A percentile compares a stretch with the other conserved stretches of the same genome.
These are phyloP conservation scores for Podospora sp. DNA, from an alignment of 495 filamentous ascomycete genomes.

Conservation along the genomic window DNA sequence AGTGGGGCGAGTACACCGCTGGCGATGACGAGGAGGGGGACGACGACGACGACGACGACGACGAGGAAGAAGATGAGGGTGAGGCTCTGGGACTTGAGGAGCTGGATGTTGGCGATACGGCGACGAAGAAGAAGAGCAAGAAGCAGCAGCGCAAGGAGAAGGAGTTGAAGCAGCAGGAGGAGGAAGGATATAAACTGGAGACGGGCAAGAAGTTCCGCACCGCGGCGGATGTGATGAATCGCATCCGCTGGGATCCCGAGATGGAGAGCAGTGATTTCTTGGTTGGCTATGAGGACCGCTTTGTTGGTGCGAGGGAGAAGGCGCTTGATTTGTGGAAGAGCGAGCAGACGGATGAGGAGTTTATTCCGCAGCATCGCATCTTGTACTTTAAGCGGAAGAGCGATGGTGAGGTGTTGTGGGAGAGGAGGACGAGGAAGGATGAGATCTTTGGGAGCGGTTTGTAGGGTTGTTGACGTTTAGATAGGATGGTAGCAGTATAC, in stretches of 20 bases:
- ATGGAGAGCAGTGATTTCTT: constrained; percentile 66
- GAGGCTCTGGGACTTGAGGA: background rate
- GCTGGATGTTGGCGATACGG: background rate
- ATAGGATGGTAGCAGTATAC: background rate
- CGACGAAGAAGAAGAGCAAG: constrained; percentile 23
- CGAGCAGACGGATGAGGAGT: constrained; percentile 80
- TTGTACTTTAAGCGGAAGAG: constrained; percentile 67
- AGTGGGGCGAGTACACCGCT: constrained; percentile 51
- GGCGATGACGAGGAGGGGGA: constrained; percentile 42
- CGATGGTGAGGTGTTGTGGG: constrained; percentile 60
- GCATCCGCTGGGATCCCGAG: constrained; percentile 69
- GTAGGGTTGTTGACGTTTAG: background rate
- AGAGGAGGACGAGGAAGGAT: constrained; percentile 54
- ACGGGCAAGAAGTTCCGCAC: constrained; percentile 42
- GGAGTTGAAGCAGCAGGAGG: constrained; percentile 25
- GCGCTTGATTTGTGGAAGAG: constrained; percentile 67
- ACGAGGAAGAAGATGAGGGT: constrained; percentile 35
- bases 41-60: constrained; percentile 35
- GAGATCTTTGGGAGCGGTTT: constrained; percentile 47
- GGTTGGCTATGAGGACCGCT: constrained; percentile 77
- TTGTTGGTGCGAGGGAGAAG: constrained; percentile 65
- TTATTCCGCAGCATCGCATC: constrained; percentile 81
- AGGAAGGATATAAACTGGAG: constrained; percentile 7
- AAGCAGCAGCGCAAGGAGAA: constrained; percentile 11
- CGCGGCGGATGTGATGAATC: constrained; percentile 67